These are phyloP conservation scores for Pythium inflatum DNA, from an alignment of 352 stramenopile genomes.

Conservation along the genomic window DNA sequence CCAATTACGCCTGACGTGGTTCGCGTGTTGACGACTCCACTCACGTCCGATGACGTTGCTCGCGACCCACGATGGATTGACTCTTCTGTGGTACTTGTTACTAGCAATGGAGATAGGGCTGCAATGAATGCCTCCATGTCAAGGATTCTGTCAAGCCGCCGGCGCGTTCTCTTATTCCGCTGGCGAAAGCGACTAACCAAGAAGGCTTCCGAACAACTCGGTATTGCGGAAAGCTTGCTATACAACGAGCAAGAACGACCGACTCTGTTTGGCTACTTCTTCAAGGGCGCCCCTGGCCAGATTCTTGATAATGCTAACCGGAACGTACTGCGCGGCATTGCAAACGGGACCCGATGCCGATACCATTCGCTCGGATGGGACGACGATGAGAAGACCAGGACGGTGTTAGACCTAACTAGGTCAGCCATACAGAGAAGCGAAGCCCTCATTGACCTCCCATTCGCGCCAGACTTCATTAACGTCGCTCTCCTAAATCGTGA, in stretches of 20 bases:
- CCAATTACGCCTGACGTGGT: background rate
- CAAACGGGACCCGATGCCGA: conserved; percentile 10
- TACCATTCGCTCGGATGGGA: conserved; percentile 25
- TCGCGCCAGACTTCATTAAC: conserved; percentile 14
- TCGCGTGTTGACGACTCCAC: background rate
- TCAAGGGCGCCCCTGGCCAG: conserved; percentile 16
- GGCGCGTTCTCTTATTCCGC: background rate
- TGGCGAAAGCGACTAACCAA: background rate
- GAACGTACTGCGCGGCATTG: conserved; percentile 7
- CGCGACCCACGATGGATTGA: background rate
- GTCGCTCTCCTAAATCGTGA: background rate
- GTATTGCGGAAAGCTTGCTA: background rate
- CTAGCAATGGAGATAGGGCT: background rate
- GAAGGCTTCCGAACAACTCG: background rate
- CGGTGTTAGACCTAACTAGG: background rate
- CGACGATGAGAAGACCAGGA: background rate
- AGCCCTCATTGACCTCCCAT: conserved; percentile 5
- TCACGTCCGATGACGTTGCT: background rate
- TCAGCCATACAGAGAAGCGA: too few relatives aligned
- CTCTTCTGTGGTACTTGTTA: background rate
- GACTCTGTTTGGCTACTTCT: conserved; percentile 25
- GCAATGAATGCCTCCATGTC: background rate
- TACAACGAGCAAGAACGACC: conserved; percentile 23
- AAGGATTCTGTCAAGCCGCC: background rate
- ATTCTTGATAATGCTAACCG: conserved; percentile 24